Evolutionary conservation across 2,329 filamentous ascomycete species (phyloP).

Genomic region (Hypoxylon sp.): DNA sequence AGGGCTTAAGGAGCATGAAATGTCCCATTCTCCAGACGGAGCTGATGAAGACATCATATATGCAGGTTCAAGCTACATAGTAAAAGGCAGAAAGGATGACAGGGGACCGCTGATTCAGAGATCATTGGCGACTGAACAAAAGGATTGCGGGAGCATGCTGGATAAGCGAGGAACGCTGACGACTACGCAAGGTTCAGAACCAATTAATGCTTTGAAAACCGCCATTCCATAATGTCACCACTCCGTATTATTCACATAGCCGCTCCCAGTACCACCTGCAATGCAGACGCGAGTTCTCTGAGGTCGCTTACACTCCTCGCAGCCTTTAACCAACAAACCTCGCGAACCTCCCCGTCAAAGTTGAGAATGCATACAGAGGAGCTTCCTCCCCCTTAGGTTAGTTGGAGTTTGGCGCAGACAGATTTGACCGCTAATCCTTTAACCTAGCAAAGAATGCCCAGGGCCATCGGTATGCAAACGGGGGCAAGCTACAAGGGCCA

Average conservation of each 20-base stretch:
- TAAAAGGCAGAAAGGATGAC: conserved; percentile 21
- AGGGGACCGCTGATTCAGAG: too few relatives aligned
- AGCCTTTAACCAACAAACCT: conserved; percentile 24
- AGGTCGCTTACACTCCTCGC: conserved; percentile 34
- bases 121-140: not conserved
- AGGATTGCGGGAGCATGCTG: conserved; percentile 20
- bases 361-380: conserved; percentile 20
- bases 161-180: conserved; percentile 32
- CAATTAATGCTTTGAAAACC: conserved; percentile 28
- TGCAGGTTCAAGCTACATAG: too few relatives aligned
- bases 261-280: conserved; percentile 37
- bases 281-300: conserved; percentile 39
- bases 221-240: conserved; percentile 23
- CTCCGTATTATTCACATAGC: conserved; percentile 13
- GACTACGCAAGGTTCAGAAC: conserved; percentile 14
- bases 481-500: conserved; percentile 30
- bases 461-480: conserved; percentile 30
- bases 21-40: not conserved
- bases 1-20: conserved; percentile 12
- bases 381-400: too few relatives aligned
- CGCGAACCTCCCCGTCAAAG: conserved; percentile 23
- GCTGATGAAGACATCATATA: too few relatives aligned
- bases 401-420: conserved; percentile 26
- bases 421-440: conserved; percentile 40
- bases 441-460: conserved; percentile 29